phyloP scores from a whole-genome alignment of 331 rosid species.

The Pyracantha coccinea region DNA sequence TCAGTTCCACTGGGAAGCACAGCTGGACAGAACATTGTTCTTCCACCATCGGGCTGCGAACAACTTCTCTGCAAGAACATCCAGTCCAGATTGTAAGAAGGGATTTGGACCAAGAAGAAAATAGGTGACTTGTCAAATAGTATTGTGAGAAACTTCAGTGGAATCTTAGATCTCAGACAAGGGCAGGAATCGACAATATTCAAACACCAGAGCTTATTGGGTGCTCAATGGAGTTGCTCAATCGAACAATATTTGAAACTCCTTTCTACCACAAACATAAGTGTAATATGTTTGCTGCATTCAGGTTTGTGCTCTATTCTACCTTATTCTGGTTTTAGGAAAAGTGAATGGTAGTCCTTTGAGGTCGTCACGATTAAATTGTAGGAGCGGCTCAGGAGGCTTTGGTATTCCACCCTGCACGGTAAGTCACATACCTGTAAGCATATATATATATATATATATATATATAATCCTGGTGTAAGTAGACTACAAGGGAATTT shows the following conservation, averaged over 20 bases:
- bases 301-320: background rate
- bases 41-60: slow-evolving; percentile 96
- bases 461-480: slow-evolving; percentile 17
- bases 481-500: slow-evolving; percentile 7
- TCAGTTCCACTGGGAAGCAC: slow-evolving; percentile 86
- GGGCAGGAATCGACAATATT: background rate
- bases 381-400: slow-evolving; percentile 68
- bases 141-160: background rate
- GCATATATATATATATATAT: slow-evolving; percentile 10
- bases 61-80: slow-evolving; percentile 70
- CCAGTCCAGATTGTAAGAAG: slow-evolving; percentile 16
- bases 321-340: slow-evolving; percentile 62
- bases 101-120: slow-evolving; percentile 16
- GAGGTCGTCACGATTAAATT: slow-evolving; percentile 75
- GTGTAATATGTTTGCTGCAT: background rate
- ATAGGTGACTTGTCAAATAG: background rate
- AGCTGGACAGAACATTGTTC: slow-evolving; percentile 92
- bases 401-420: slow-evolving; percentile 94
- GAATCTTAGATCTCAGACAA: slow-evolving; percentile 7
- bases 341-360: slow-evolving; percentile 84
- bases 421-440: slow-evolving; percentile 21
- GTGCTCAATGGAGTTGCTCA: background rate
- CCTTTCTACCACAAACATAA: background rate
- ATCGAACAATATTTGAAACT: background rate
- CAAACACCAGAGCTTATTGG: background rate